A percentile compares a stretch with the other conserved stretches of the same genome.
phyloP scores from a whole-genome alignment of 1,284 basidiomycete species.

The Agroathelia rolfsii region DNA sequence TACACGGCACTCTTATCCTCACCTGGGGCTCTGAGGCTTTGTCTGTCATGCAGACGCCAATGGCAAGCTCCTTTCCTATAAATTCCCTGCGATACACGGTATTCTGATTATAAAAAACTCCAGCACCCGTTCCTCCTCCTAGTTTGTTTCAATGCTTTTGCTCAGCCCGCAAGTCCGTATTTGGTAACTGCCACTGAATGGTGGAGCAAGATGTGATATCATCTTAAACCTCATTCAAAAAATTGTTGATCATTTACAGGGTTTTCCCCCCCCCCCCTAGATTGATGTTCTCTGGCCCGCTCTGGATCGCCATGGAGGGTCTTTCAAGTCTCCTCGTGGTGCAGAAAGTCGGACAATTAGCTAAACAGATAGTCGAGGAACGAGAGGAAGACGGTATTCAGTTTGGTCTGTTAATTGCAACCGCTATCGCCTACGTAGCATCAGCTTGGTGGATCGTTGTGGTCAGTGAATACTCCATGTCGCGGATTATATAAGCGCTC shows the following conservation, averaged over 20 bases:
- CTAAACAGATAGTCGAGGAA: constrained; percentile 56
- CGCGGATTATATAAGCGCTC: constrained; percentile 9
- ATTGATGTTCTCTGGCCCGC: constrained; percentile 63
- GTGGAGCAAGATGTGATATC: constrained; percentile 70
- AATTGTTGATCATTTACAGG: too few species aligned
- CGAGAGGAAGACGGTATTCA: constrained; percentile 69
- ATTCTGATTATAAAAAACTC: too few species aligned
- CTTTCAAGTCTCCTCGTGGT: constrained; percentile 74
- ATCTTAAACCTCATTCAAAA: too few species aligned
- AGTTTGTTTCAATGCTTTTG: constrained; percentile 72
- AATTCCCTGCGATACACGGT: too few species aligned
- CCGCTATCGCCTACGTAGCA: constrained; percentile 65
- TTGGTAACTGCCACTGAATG: constrained; percentile 45
- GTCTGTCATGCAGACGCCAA: constrained; percentile 67
- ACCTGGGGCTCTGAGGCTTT: constrained; percentile 58
- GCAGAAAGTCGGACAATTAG: constrained; percentile 69
- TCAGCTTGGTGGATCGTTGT: constrained; percentile 75
- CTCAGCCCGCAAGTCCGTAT: constrained; percentile 49
- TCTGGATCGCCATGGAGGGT: constrained; percentile 76
- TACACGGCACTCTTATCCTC: constrained; percentile 63
- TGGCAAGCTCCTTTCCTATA: too few species aligned
- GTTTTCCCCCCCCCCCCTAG: too few species aligned
- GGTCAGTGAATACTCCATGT: constrained; percentile 32
- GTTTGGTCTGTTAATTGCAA: constrained; percentile 61
- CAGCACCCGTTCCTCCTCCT: constrained; percentile 75